Evolutionary conservation across 2,329 filamentous ascomycete species (phyloP).

Genomic region (Didymella exigua): DNA sequence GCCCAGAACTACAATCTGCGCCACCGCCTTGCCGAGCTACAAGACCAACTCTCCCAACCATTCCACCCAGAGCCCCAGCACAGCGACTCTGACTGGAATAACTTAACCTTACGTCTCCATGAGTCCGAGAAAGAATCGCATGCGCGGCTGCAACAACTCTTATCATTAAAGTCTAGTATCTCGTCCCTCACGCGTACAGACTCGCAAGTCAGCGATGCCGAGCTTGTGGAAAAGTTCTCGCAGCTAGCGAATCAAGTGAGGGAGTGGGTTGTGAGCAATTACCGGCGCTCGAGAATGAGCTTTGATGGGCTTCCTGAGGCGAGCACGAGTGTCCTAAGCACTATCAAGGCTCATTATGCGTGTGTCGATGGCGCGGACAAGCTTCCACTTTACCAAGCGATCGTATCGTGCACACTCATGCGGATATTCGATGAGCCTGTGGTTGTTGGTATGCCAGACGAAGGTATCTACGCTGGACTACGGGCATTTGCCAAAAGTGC

Average conservation of each 20-base stretch:
- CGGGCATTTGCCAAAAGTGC: conserved; percentile 27
- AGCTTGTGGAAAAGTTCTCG: conserved; percentile 66
- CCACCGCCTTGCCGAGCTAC: conserved; percentile 29
- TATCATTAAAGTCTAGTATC: conserved; percentile 73
- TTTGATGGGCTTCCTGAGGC: conserved; percentile 24
- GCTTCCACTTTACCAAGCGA: conserved; percentile 42
- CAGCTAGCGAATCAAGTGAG: conserved; percentile 70
- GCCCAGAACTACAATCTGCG: conserved; percentile 35
- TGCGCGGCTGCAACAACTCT: conserved; percentile 63
- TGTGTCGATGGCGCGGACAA: conserved; percentile 26
- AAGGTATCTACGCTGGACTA: conserved; percentile 26
- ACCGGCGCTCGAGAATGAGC: conserved; percentile 64
- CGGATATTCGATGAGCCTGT: conserved; percentile 36
- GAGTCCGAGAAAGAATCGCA: conserved; percentile 62
- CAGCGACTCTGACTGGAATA: conserved; percentile 32
- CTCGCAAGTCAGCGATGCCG: conserved; percentile 68
- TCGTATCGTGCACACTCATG: conserved; percentile 36
- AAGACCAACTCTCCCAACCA: conserved; percentile 32
- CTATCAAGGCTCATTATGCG: conserved; percentile 25
- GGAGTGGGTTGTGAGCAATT: conserved; percentile 76
- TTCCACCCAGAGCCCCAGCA: conserved; percentile 14
- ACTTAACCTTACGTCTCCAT: conserved; percentile 39
- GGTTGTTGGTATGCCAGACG: conserved; percentile 34
- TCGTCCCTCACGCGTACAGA: conserved; percentile 68
- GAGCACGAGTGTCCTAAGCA: conserved; percentile 22